Conservation (phyloP, 1,284 basidiomycete species). For the Chalciporus piperatoides region DNA sequence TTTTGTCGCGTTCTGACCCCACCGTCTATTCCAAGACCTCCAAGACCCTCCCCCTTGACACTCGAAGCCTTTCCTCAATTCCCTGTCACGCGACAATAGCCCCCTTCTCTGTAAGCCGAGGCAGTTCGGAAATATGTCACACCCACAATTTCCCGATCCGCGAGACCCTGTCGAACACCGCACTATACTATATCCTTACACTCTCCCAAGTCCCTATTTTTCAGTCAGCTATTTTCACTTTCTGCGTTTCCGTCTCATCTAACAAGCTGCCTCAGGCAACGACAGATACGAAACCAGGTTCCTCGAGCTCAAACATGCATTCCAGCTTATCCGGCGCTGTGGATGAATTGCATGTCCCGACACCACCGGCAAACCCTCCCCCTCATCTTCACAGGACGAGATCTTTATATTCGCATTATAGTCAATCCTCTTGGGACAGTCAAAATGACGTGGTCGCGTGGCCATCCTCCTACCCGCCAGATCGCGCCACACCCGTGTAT, state of each 20-base stretch:
- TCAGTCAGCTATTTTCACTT: constrained; percentile 3
- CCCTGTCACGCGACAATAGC: not conserved
- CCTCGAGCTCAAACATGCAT: constrained; percentile 38
- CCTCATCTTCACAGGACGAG: constrained; percentile 32
- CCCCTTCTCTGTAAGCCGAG: constrained; percentile 12
- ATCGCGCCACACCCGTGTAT: constrained; percentile 27
- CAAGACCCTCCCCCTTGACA: too few species aligned
- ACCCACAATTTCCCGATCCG: constrained; percentile 13
- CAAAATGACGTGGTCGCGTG: not conserved
- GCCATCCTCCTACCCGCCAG: constrained; percentile 21
- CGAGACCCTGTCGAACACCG: constrained; percentile 22
- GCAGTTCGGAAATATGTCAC: constrained; percentile 6
- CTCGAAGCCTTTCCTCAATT: constrained; percentile 28
- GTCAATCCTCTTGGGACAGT: constrained; percentile 13
- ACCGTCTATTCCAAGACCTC: constrained; percentile 28
- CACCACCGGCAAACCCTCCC: constrained; percentile 33
- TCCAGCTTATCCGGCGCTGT: constrained; percentile 65
- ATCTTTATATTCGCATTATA: constrained; percentile 16
- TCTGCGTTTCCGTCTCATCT: not conserved
- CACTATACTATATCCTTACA: constrained; percentile 31
- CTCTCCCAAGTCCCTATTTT: constrained; percentile 26
- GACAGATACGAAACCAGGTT: constrained; percentile 17
- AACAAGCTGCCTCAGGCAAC: constrained; percentile 1
- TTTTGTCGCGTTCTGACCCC: constrained; percentile 27
- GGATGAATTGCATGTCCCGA: constrained; percentile 47